Evolutionary conservation across 768 basidiomycete genomes (phyloP), one percentile per base, ranked within the genome.

Genomic region (Amanita thiersii): DNA sequence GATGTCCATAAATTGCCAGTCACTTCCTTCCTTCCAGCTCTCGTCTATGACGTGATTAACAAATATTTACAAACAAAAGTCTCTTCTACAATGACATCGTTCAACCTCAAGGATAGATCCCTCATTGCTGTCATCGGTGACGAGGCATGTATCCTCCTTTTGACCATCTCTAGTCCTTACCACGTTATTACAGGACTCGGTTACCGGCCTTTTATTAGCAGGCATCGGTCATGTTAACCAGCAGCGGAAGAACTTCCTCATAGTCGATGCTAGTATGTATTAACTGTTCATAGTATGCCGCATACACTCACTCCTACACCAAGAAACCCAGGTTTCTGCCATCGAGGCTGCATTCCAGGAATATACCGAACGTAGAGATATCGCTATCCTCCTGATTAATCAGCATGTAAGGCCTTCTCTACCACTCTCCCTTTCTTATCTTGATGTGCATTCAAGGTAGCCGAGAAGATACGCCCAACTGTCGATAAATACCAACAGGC

Each of bases 71-170:
- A 35, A 35, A 14, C 26, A 28, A 17, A 14, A 6, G 33, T 35
- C 33, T 20, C n/a, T 79, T 79, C 78, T 39, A 61, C 66, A 17
- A 64, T 55, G 45, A 60, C 70, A 40, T 72, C 80, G 30, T 79
- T 70, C 72, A n/a, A n/a, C n/a, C n/a, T 34, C 40, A 84, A 86
- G 62, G 84, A 94, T 62, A 77, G 94, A 42, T 85, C 74, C 47
- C 67, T 98, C 30, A 75, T 99, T 30, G 94, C 96, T 24, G 90
- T 93, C 57, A 98, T 99, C 51, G 96, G 94, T 29, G 96, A 98
- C 61, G 96, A 99, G 70, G 94, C 29, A 15, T 7, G 33, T 8
- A 7, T 14, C 17, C 7, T 15, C 17, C 17, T 6, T 24, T 12
- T 18, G 12, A 8, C 37, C 30, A 12, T 23, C 6, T 32, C n/a